Conservation (phyloP, 2,329 filamentous ascomycete species). For the Microdochium bolleyi region DNA sequence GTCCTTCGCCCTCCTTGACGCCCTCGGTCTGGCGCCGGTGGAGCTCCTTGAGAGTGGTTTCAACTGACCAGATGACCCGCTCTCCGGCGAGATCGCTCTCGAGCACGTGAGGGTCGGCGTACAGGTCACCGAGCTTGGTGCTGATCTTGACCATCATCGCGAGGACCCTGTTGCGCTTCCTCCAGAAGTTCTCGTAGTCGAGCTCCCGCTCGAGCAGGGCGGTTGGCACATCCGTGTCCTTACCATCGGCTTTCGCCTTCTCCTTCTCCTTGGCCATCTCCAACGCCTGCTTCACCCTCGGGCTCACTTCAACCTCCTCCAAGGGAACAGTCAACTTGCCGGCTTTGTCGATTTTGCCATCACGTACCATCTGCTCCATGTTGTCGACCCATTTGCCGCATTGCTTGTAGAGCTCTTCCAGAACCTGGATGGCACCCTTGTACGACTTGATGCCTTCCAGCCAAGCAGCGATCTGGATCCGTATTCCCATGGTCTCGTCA, state of each 20-base stretch:
- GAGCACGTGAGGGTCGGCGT: slow-evolving; percentile 67
- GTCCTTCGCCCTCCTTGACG: slow-evolving; percentile 60
- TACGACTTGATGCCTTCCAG: slow-evolving; percentile 70
- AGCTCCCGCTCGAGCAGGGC: slow-evolving; percentile 24
- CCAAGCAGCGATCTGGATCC: slow-evolving; percentile 72
- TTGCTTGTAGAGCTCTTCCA: slow-evolving; percentile 69
- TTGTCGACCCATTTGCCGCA: slow-evolving; percentile 52
- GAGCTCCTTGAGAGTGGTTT: slow-evolving; percentile 69
- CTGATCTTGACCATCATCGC: slow-evolving; percentile 67
- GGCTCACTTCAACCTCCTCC: slow-evolving; percentile 2
- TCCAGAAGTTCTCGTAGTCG: slow-evolving; percentile 40
- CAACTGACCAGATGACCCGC: slow-evolving; percentile 71
- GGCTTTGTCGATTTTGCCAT: slow-evolving; percentile 34
- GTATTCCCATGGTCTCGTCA: slow-evolving; percentile 84
- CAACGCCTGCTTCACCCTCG: slow-evolving; percentile 5
- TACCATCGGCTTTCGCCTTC: slow-evolving; percentile 3
- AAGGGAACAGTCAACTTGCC: slow-evolving; percentile 19
- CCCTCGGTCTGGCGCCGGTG: slow-evolving; percentile 59
- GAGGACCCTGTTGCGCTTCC: slow-evolving; percentile 58
- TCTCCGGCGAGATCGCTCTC: slow-evolving; percentile 69
- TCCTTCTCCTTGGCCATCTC: slow-evolving; percentile 10
- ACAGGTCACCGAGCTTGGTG: slow-evolving; percentile 80
- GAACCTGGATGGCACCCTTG: slow-evolving; percentile 62
- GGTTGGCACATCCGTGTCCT: slow-evolving; percentile 8
- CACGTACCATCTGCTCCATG: slow-evolving; percentile 40